These are phyloP conservation scores for Knufia petricola DNA, from an alignment of 2,329 filamentous ascomycete species.

Conservation along the genomic window DNA sequence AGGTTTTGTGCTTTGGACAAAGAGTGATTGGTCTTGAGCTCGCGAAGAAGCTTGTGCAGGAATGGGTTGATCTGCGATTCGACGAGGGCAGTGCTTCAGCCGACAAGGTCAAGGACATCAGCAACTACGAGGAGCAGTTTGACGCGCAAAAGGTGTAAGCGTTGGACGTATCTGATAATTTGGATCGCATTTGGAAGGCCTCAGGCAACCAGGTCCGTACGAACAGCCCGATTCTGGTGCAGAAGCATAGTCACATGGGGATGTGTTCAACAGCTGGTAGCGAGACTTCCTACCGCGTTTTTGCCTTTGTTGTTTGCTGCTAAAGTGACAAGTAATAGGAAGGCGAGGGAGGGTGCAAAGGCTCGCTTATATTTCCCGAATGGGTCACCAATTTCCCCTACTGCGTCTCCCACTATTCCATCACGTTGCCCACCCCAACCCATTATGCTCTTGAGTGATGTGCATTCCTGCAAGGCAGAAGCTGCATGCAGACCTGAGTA, in stretches of 20 bases:
- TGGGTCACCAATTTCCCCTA: neutral
- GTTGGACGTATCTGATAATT: too few species aligned
- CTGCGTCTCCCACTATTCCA: neutral
- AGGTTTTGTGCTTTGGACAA: conserved; percentile 80
- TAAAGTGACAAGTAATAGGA: neutral
- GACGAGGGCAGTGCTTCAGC: conserved; percentile 57
- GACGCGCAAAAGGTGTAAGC: neutral
- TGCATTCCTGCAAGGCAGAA: neutral
- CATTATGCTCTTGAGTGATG: too few species aligned
- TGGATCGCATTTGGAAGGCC: too few species aligned
- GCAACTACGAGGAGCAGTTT: conserved; percentile 34
- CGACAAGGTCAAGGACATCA: conserved; percentile 46
- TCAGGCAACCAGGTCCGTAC: too few species aligned
- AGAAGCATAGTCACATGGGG: too few species aligned
- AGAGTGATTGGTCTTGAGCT: conserved; percentile 73
- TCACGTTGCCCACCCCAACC: too few species aligned
- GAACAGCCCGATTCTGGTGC: too few species aligned
- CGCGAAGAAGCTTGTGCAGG: conserved; percentile 63
- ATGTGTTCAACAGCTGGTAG: too few species aligned
- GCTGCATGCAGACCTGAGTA: neutral
- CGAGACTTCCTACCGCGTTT: too few species aligned
- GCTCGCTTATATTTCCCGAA: conserved; percentile 5
- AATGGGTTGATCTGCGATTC: conserved; percentile 79
- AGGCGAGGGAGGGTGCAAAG: neutral
- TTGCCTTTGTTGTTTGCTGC: too few species aligned